phyloP scores from a whole-genome alignment of 2,329 filamentous ascomycete genomes.

The Myriosclerotinia scirpicola region DNA sequence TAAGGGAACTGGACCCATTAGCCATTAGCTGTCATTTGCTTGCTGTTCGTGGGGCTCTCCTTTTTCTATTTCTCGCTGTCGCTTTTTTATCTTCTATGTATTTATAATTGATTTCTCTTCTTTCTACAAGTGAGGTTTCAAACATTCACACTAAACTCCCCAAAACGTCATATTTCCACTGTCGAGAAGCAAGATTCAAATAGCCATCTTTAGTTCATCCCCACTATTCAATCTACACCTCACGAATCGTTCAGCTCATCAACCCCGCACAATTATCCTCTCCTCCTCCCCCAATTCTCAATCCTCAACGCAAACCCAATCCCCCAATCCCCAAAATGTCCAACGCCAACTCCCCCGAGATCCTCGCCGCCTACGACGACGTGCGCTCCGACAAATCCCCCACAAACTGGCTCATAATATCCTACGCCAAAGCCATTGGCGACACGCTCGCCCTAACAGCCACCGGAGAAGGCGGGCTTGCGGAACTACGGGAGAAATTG shows the following conservation, averaged over 20 bases:
- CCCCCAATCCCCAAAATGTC: slow-evolving; percentile 47
- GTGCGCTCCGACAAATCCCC: slow-evolving; percentile 66
- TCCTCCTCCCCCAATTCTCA: not conserved
- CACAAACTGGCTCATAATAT: slow-evolving; percentile 67
- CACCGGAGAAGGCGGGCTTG: slow-evolving; percentile 61
- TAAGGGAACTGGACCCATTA: slow-evolving; percentile 16
- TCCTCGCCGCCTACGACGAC: slow-evolving; percentile 63
- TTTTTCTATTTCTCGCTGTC: not conserved
- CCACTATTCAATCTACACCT: slow-evolving; percentile 3
- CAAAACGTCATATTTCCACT: not conserved
- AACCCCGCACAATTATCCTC: slow-evolving; percentile 8
- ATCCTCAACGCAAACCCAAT: not conserved
- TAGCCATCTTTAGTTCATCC: not conserved
- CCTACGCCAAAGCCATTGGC: slow-evolving; percentile 55
- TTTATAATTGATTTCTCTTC: not conserved
- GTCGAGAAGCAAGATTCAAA: not conserved
- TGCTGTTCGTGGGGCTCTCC: slow-evolving; percentile 20
- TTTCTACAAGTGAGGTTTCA: not conserved
- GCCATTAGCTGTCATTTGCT: slow-evolving; percentile 23
- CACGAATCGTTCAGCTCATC: not conserved
- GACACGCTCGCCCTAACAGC: slow-evolving; percentile 56
- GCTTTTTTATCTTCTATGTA: not conserved
- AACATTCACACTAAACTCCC: too few species aligned
- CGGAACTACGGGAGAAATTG: slow-evolving; percentile 56
- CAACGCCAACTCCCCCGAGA: slow-evolving; percentile 57